Base-by-base conservation (phyloP, 208 protist species). In the Angomonas ambiguus region DNA sequence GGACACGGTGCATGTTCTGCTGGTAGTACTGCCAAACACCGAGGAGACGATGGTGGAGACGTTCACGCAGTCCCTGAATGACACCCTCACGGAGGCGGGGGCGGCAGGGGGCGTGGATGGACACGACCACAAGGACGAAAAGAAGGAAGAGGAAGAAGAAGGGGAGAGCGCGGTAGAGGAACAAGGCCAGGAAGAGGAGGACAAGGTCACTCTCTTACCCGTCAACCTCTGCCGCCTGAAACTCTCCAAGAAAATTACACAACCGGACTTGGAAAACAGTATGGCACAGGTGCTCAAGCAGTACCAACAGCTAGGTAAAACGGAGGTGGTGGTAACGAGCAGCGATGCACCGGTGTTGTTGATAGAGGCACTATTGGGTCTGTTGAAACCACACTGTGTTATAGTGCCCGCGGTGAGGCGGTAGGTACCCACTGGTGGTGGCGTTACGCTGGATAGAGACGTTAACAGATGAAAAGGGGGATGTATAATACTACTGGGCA, bases 351-450 rank as follows among this genome's bases (percentile, higher is more conserved):
- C 82, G n/a, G 67, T 76, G 20, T 48, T 75, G 28, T 63, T 94
- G 31, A 79, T 84, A 41, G 45, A 82, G 30, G 77, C 84, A 32
- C 65, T 94, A 3, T 62, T 94, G 34, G 34, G 72, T 0, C 66
- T 75, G 33, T 57, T 62, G 42, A 91, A 88, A 49, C 82, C 77
- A 0, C 88, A 94, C 69, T 81, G 80, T 67, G 41, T 91, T 5
- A 59, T 90, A 16, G 69, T 94, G 35, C 88, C 86, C 55, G 11
- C 32, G 6, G 55, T 27, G 18, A 72, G 57, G 65, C 24, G 25
- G 56, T 58, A 27, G 22, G 24, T 55, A 38, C 2, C 58, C 32
- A 62, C n/a, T n/a, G 18, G 41, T 24, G 8, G 11, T 13, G 24
- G 16, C 32, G 16, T 41, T 16, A 25, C 30, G 11, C 42, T 25